A percentile compares a stretch with the other conserved stretches of the same genome.
Evolutionary conservation across 495 filamentous ascomycete species (phyloP).

Genomic region (Aspergillus egyptiacus): DNA sequence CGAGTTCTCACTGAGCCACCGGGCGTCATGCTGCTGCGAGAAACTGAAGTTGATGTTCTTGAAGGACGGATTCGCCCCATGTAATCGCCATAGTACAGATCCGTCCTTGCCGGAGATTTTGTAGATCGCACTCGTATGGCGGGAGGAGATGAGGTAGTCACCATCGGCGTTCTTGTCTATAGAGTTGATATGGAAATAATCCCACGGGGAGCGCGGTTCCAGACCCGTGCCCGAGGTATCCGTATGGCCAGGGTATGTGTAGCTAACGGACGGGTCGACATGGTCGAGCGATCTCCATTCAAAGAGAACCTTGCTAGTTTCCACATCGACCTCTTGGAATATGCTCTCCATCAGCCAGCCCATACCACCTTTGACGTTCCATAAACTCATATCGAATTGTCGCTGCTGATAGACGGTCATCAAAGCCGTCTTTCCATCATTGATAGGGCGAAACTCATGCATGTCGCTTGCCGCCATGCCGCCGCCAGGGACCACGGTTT

Average conservation of each 20-base stretch:
- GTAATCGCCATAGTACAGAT: conserved; percentile 51
- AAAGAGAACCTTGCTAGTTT: conserved; percentile 45
- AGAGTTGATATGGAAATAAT: conserved; percentile 63
- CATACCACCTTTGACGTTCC: conserved; percentile 43
- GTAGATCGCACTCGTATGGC: conserved; percentile 52
- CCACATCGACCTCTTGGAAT: conserved; percentile 48
- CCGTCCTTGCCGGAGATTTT: conserved; percentile 56
- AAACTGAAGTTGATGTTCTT: conserved; percentile 49
- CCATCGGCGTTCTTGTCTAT: conserved; percentile 53
- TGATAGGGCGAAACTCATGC: conserved; percentile 47
- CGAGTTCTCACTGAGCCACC: conserved; percentile 46
- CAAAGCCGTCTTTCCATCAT: conserved; percentile 44
- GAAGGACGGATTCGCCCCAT: conserved; percentile 46
- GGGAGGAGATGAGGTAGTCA: conserved; percentile 55
- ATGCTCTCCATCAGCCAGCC: conserved; percentile 48
- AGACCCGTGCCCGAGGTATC: conserved; percentile 44
- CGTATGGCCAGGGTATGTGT: conserved; percentile 40
- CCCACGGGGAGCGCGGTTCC: conserved; percentile 46
- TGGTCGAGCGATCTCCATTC: conserved; percentile 51
- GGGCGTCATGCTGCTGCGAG: conserved; percentile 58
- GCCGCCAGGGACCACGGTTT: conserved; percentile 37
- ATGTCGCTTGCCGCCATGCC: conserved; percentile 46
- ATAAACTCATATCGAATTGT: conserved; percentile 46
- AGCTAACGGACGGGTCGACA: conserved; percentile 41
- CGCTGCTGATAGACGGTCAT: conserved; percentile 54